Base-by-base conservation (phyloP, 495 filamentous ascomycete species). In the Aspergillus sclerotioniger region DNA sequence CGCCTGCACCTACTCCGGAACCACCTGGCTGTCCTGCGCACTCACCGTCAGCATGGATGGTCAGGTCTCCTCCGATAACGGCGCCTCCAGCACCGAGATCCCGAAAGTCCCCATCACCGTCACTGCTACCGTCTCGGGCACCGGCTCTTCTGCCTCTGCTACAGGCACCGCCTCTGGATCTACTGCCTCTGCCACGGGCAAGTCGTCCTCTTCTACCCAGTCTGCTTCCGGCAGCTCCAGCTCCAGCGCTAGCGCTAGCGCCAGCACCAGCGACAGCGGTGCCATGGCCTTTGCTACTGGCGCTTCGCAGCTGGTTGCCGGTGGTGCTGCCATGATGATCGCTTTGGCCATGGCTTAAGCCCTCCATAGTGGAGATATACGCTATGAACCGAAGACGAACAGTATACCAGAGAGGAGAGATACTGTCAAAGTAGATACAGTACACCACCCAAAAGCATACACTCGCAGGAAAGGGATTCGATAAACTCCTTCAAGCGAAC, bases 1-100 rank as follows among this genome's bases (percentile, higher is more conserved):
- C 57, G 64, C 63, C 44, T 75, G 72, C 71, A 57, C 61, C n/a
- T 39, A 67, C 56, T 57, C 59, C 9, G 62, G 67, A 53, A 70
- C 68, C 44, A 73, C 72, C 57, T 69, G 60, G 51, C 58, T 69
- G 47, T 68, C 65, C 32, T 75, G 72, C 66, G 50, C 37, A 21
- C 60, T 64, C 7, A 51, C 55, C 28, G 67, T 65, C 58, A 75
- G 67, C 39, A 61, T 60, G 4, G 62, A 62, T 7, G 63, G 64
- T 1, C 21, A 31, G 13, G 10, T 16, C 3, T 16, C 21, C 21
- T 56, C 61, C 28, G 54, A 61, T 15, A 69, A 61, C 33, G 33
- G 8, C n/a, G 59, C 68, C 45, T 51, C 46, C 39, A 44, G 51
- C 25, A 59, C 54, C 45, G 52, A 65, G 15, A 35, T 73, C 17